Percentiles rank a stretch among this genome's conserved stretches.
Evolutionary conservation across 495 filamentous ascomycete species (phyloP).

Genomic region (Hypoxylon trugodes): DNA sequence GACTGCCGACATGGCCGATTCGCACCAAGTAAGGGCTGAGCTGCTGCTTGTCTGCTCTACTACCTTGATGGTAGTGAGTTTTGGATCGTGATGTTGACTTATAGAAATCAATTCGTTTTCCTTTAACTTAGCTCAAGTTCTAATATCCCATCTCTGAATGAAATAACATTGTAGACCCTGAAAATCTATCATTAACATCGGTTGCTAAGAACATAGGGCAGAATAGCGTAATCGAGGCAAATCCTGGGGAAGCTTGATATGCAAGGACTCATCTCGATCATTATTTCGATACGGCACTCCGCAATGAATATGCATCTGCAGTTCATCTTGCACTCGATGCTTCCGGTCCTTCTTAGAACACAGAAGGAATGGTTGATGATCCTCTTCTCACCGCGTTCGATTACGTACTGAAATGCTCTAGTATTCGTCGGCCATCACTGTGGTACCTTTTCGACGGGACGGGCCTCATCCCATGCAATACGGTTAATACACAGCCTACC

Average conservation of each 20-base stretch:
- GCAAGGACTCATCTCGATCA: constrained; percentile 6
- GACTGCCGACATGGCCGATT: constrained; percentile 6
- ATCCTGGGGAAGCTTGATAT: neutral
- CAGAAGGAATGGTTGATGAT: constrained; percentile 8
- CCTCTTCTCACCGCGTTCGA: constrained; percentile 18
- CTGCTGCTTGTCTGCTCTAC: no score
- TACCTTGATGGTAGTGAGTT: neutral
- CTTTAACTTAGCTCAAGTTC: constrained; percentile 4
- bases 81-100: constrained; percentile 2
- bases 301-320: constrained; percentile 18
- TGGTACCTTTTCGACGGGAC: constrained; percentile 33
- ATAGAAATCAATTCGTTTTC: neutral
- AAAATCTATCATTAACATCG: neutral
- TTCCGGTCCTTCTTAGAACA: constrained; percentile 15
- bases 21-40: neutral
- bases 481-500: constrained; percentile 16
- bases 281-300: constrained; percentile 7
- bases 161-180: neutral
- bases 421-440: constrained; percentile 33
- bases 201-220: neutral
- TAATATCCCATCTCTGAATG: neutral
- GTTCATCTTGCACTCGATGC: neutral
- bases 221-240: neutral
- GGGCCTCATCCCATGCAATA: constrained; percentile 26
- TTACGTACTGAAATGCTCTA: constrained; percentile 42